phyloP scores from a whole-genome alignment of 208 protist species.

The Acanthamoeba royreba region DNA sequence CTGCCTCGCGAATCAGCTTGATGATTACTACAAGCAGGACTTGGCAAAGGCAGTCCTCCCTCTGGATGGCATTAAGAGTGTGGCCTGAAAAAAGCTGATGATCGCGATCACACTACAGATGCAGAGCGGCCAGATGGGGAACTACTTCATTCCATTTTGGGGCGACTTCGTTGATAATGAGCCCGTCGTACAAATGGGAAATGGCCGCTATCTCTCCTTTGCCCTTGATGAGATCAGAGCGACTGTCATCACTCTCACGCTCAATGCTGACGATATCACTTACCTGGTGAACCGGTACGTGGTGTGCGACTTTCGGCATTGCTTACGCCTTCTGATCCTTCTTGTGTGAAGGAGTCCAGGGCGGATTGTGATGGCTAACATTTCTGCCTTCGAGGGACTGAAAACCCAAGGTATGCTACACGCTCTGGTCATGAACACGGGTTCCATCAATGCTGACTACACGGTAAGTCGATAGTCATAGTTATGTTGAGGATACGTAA shows the following conservation, averaged over 20 bases:
- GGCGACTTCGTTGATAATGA: not conserved
- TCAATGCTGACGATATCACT: conserved; percentile 23
- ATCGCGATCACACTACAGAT: not conserved
- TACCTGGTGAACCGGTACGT: not conserved
- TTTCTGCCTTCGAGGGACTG: not conserved
- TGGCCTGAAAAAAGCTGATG: not conserved
- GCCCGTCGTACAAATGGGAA: not conserved
- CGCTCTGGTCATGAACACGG: not conserved
- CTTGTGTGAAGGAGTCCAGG: not conserved
- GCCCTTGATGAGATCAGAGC: not conserved
- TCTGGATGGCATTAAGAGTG: not conserved
- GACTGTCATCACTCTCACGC: not conserved
- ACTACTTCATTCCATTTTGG: not conserved
- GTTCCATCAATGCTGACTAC: not conserved
- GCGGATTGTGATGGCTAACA: not conserved
- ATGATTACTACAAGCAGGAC: not conserved
- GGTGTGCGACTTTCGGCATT: not conserved
- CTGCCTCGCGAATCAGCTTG: not conserved
- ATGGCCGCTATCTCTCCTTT: not conserved
- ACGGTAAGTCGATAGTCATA: not conserved
- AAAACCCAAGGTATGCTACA: not conserved
- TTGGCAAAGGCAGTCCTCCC: not conserved
- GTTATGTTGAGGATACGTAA: not conserved
- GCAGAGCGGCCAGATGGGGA: not conserved
- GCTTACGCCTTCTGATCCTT: not conserved